phyloP scores from a whole-genome alignment of 129 eudicot genomes.

The Chrysanthemum seticuspe region DNA sequence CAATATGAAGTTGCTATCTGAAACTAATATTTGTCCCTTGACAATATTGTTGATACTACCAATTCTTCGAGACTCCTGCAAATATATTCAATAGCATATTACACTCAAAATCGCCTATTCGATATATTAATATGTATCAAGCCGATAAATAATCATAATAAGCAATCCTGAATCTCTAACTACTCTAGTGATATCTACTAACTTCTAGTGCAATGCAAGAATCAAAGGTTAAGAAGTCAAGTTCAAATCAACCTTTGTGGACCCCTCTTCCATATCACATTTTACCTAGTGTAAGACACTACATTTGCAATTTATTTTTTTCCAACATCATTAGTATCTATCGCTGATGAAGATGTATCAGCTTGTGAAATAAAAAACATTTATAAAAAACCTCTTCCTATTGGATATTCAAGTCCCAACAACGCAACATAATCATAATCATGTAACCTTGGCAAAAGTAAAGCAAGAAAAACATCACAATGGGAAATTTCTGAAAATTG shows the following conservation, averaged over 20 bases:
- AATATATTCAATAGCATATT: too few species aligned
- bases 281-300: too few species aligned
- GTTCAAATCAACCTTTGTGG: conserved; percentile 14
- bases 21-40: too few species aligned
- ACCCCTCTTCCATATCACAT: conserved; percentile 5
- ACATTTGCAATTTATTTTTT: too few species aligned
- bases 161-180: conserved; percentile 1
- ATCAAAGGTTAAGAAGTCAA: conserved; percentile 19
- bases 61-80: too few species aligned
- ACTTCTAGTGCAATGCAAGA: conserved; percentile 25
- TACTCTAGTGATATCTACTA: background rate
- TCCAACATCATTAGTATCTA: too few species aligned
- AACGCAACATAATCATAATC: conserved; percentile 6
- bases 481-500: conserved; percentile 4
- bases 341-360: background rate
- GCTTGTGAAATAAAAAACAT: background rate
- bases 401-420: background rate
- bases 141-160: too few species aligned
- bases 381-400: conserved; percentile 4
- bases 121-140: too few species aligned
- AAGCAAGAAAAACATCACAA: conserved; percentile 8
- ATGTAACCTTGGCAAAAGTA: conserved; percentile 12
- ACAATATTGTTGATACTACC: too few species aligned
- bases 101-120: too few species aligned
- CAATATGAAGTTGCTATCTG: too few species aligned